Evolutionary conservation across 1,139 yeast genomes (phyloP).

Genomic region (Yamadazyma sp.): DNA sequence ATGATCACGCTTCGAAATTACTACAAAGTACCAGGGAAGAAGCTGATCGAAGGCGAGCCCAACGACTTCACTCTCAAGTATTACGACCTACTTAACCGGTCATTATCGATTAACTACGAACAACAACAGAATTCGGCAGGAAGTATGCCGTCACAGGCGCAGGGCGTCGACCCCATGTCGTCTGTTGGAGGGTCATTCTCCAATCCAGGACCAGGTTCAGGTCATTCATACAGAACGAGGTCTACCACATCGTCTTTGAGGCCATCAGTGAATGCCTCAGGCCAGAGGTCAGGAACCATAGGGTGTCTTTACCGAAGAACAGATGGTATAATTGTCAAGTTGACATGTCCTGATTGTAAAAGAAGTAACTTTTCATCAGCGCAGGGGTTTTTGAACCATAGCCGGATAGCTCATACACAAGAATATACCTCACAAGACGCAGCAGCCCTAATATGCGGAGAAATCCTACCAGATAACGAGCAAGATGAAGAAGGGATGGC

Average conservation of each 20-base stretch:
- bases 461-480: constrained; percentile 52
- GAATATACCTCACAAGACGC: constrained; percentile 74
- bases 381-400: constrained; percentile 78
- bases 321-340: constrained; percentile 68
- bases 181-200: neutral
- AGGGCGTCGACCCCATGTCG: neutral
- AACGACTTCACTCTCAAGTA: constrained; percentile 51
- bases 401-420: constrained; percentile 70
- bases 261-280: constrained; percentile 22
- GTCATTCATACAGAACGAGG: constrained; percentile 45
- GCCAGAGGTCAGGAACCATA: constrained; percentile 25
- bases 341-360: constrained; percentile 68
- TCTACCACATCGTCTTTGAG: constrained; percentile 52
- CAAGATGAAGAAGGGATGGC: constrained; percentile 60
- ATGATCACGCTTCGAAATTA: constrained; percentile 53
- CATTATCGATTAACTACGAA: constrained; percentile 35
- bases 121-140: constrained; percentile 9
- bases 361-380: constrained; percentile 74
- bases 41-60: constrained; percentile 43
- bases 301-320: constrained; percentile 69
- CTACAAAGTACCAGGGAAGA: constrained; percentile 47
- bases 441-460: constrained; percentile 73
- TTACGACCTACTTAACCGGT: constrained; percentile 37
- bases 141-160: neutral
- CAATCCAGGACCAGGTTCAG: neutral